Evolutionary conservation across 2,329 filamentous ascomycete genomes (phyloP), one percentile per base, ranked within the genome.

Genomic region (Trichoderma afroharzianum): DNA sequence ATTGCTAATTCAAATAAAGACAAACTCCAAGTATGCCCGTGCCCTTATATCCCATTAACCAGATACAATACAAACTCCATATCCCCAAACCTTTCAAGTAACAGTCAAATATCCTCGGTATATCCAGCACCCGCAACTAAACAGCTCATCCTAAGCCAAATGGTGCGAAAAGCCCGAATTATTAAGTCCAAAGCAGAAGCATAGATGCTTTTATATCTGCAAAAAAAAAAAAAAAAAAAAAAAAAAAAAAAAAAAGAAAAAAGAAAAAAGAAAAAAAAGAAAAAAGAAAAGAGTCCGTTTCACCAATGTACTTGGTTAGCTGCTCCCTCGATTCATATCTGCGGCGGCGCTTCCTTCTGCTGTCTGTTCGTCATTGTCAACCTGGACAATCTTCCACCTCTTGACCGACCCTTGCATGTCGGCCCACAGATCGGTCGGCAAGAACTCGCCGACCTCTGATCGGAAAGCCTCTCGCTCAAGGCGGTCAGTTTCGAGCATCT

Each of bases 341-440:
- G 53, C 15, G 24, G 53, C 21, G 32, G 36, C 24, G 14, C 32
- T 57, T 4, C 30, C 18, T n/a, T 33, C 68, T 3, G 47, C 12
- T 11, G 33, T 43, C 4, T 61, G 61, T 3, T 36, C 59, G 26
- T 74, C 76, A 21, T 77, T 75, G 18, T 80, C 81, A 7, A 84
- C 78, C 0, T 82, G 80, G 2, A 85, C 79, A 3, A 89, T 81
- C 47, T 85, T 83, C 84, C 85, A 88, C 69, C 81, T 84, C 72
- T 81, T 84, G 75, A 88, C 88, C 30, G 85, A 86, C n/a, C 83
- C 86, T 74, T 87, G 88, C 80, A 96, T 88, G 1, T 91, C 92
- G 0, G 90, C 91, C 94, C 94, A 98, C 26, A 98, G 88, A 79
- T 98, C 94, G 0, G 91, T 91, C 0, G 96, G 96, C 12, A 99